Evolutionary conservation across 768 basidiomycete genomes (phyloP).

Genomic region (Pleurotus giganteus): DNA sequence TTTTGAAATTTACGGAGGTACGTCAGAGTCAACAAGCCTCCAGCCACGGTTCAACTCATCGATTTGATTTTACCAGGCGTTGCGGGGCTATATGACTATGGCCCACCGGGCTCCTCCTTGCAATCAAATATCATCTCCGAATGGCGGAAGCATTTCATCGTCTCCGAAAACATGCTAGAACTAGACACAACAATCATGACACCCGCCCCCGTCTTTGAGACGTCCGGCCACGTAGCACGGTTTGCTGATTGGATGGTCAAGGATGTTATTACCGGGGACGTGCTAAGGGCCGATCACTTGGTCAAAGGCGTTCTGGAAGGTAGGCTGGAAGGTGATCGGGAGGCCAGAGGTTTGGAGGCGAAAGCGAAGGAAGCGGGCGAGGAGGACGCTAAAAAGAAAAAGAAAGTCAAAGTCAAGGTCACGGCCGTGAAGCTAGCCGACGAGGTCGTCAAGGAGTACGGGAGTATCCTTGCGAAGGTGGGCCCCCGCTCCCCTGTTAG

Average conservation of each 20-base stretch:
- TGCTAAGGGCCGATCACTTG: conserved; percentile 94
- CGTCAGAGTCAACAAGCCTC: conserved; percentile 23
- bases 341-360: conserved; percentile 77
- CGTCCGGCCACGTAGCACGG: conserved; percentile 95
- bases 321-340: conserved; percentile 84
- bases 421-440: conserved; percentile 74
- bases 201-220: conserved; percentile 89
- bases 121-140: conserved; percentile 96
- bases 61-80: conserved; percentile 56
- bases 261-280: conserved; percentile 92
- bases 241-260: conserved; percentile 99
- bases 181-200: conserved; percentile 99
- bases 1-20: conserved; percentile 98
- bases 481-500: conserved; percentile 20
- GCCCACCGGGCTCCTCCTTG: conserved; percentile 91
- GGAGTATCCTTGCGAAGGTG: conserved; percentile 85
- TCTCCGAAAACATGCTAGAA: conserved; percentile 98
- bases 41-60: conserved; percentile 4
- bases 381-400: conserved; percentile 68
- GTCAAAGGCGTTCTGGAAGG: conserved; percentile 92
- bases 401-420: conserved; percentile 71
- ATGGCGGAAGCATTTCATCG: conserved; percentile 98
- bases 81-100: conserved; percentile 97
- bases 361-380: conserved; percentile 48
- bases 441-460: conserved; percentile 72